phyloP scores from a whole-genome alignment of 192 early-diverging fungal genomes.

The Dispira simplex region DNA sequence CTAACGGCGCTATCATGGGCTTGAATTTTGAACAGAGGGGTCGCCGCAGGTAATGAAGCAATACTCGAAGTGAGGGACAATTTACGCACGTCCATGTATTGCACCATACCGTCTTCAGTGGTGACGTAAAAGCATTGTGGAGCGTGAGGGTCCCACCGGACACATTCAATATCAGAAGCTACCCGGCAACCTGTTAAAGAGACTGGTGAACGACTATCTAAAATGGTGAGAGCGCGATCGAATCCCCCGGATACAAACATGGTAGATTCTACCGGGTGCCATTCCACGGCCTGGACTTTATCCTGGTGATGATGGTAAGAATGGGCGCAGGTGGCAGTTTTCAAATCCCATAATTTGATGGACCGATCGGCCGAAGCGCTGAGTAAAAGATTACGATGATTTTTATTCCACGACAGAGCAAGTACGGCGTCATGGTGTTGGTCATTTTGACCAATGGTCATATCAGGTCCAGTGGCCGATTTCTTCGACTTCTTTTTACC shows the following conservation, averaged over 20 bases:
- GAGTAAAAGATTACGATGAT: constrained; percentile 53
- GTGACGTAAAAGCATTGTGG: constrained; percentile 64
- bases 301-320: constrained; percentile 76
- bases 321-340: constrained; percentile 45
- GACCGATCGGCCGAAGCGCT: constrained; percentile 94
- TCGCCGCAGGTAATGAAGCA: neutral
- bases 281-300: constrained; percentile 83
- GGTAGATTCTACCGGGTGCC: constrained; percentile 80
- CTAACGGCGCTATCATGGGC: constrained; percentile 87
- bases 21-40: constrained; percentile 73
- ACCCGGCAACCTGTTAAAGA: constrained; percentile 52
- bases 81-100: constrained; percentile 73
- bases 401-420: constrained; percentile 84
- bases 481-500: constrained; percentile 12
- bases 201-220: constrained; percentile 81
- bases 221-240: constrained; percentile 71
- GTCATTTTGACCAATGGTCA: constrained; percentile 43
- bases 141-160: constrained; percentile 84
- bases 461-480: constrained; percentile 7
- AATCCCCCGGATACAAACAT: constrained; percentile 85
- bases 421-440: constrained; percentile 94
- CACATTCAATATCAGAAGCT: constrained; percentile 74
- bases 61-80: constrained; percentile 16
- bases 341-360: constrained; percentile 96
- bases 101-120: constrained; percentile 83